These are phyloP conservation scores for Rubus parviflorus DNA, from an alignment of 306 rosid genomes.

Conservation along the genomic window DNA sequence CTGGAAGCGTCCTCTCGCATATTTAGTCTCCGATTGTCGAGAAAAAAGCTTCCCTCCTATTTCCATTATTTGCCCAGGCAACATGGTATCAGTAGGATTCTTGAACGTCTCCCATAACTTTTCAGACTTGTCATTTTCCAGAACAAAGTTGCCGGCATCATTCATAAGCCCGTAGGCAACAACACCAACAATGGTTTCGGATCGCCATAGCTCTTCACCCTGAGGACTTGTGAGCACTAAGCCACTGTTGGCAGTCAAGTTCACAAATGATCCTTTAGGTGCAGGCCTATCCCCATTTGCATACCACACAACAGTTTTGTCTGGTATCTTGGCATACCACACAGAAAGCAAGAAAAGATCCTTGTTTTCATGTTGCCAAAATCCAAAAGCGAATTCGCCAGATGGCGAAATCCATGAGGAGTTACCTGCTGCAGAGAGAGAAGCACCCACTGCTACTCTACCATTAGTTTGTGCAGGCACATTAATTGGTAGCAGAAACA, in stretches of 20 bases:
- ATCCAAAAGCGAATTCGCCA: conserved; percentile 55
- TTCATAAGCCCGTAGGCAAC: conserved; percentile 13
- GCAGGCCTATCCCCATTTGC: conserved; percentile 14
- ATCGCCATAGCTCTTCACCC: conserved; percentile 17
- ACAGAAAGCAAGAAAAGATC: conserved; percentile 40
- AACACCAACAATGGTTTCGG: neutral
- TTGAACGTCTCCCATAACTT: conserved; percentile 31
- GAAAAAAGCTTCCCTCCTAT: conserved; percentile 20
- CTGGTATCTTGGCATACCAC: conserved; percentile 49
- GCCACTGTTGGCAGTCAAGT: conserved; percentile 3
- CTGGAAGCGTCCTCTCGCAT: conserved; percentile 27
- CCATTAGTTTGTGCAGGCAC: conserved; percentile 35
- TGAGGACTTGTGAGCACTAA: conserved; percentile 13
- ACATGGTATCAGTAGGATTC: conserved; percentile 29
- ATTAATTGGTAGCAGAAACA: conserved; percentile 26
- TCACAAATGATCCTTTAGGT: conserved; percentile 38
- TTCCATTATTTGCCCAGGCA: conserved; percentile 34
- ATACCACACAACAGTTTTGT: conserved; percentile 45
- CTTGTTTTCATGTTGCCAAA: conserved; percentile 20
- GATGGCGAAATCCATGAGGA: conserved; percentile 42
- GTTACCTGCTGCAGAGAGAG: conserved; percentile 29
- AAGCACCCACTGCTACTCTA: conserved; percentile 27
- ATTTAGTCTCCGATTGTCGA: conserved; percentile 29
- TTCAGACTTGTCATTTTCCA: neutral
- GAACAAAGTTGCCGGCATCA: conserved; percentile 27